Evolutionary conservation across 2,329 filamentous ascomycete species (phyloP).

Genomic region (Colletotrichum tropicale): DNA sequence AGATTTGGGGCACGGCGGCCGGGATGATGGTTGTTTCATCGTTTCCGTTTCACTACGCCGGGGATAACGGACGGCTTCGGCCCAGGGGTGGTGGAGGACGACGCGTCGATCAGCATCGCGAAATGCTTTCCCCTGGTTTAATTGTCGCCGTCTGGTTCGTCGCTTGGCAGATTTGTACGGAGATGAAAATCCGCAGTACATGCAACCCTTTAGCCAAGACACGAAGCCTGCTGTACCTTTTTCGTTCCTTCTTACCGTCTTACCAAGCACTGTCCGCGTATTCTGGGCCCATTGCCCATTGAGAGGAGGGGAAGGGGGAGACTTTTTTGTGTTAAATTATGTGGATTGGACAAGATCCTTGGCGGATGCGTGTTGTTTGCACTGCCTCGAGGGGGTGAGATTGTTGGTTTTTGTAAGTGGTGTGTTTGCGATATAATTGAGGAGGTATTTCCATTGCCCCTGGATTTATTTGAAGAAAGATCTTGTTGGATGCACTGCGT

Average conservation of each 20-base stretch:
- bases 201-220: constrained; percentile 3
- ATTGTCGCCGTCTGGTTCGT: neutral
- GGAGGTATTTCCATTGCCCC: neutral
- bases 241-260: neutral
- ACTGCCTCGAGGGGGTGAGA: neutral
- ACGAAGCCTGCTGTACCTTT: neutral
- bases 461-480: neutral
- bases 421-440: neutral
- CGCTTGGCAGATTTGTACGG: neutral
- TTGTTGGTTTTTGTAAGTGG: neutral
- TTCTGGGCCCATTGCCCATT: neutral
- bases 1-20: neutral
- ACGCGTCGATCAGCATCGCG: neutral
- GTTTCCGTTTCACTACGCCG: neutral
- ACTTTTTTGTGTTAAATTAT: neutral
- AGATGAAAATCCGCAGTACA: neutral
- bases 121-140: neutral
- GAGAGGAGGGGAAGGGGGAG: neutral
- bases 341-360: neutral
- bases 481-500: neutral
- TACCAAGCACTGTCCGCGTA: neutral
- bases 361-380: neutral
- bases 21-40: constrained; percentile 2
- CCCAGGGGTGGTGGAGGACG: neutral
- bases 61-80: neutral